phyloP scores from a whole-genome alignment of 345 rosid species.

The Rhizophora apiculata region DNA sequence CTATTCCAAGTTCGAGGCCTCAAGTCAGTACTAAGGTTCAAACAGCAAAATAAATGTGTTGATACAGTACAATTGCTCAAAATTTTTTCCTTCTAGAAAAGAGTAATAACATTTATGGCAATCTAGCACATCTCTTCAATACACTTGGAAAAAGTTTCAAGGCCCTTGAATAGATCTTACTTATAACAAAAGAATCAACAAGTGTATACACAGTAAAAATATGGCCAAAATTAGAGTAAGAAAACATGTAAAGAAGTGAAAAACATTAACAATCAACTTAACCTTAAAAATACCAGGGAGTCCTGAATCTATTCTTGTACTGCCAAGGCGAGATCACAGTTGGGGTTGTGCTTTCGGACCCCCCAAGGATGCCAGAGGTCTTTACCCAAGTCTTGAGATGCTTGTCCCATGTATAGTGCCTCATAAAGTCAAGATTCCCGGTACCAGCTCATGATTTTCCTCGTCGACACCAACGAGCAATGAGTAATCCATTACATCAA shows the following conservation, averaged over 20 bases:
- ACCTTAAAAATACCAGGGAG: slow-evolving; percentile 18
- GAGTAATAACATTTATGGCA: no score
- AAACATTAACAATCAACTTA: slow-evolving; percentile 8
- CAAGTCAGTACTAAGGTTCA: no score
- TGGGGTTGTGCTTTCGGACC: slow-evolving; percentile 22
- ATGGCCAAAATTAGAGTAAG: background rate
- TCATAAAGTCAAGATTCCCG: slow-evolving; percentile 30
- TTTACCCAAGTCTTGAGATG: slow-evolving; percentile 33
- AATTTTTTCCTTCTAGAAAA: no score
- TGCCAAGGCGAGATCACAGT: slow-evolving; percentile 30
- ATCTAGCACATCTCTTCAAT: background rate
- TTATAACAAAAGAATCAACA: background rate
- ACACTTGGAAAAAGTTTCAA: slow-evolving; percentile 6
- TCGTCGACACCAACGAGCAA: slow-evolving; percentile 27
- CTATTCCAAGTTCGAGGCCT: no score
- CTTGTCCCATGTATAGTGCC: slow-evolving; percentile 34
- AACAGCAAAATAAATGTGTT: no score
- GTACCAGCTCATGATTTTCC: slow-evolving; percentile 24
- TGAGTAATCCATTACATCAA: slow-evolving; percentile 31
- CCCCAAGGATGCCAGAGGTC: slow-evolving; percentile 27
- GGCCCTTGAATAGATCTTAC: background rate
- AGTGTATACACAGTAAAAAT: background rate
- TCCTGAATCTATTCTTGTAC: slow-evolving; percentile 30
- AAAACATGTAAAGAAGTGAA: background rate
- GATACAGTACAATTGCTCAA: no score